These are phyloP conservation scores for Dioscorea dumetorum DNA, from an alignment of 106 monocot species.

Conservation along the genomic window DNA sequence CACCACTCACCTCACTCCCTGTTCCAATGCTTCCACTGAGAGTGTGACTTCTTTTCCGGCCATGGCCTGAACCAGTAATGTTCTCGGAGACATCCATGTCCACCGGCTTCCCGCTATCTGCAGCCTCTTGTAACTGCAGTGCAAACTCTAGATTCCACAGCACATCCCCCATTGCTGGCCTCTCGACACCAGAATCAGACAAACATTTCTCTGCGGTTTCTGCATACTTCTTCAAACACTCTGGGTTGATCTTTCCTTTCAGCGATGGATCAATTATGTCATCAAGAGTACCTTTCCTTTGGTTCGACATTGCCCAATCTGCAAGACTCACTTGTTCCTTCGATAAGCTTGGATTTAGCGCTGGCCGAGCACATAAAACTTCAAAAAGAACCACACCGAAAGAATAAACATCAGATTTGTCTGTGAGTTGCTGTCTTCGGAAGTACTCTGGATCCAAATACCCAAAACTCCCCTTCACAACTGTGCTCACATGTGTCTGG, in stretches of 20 bases:
- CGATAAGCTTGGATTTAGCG: conserved; percentile 45
- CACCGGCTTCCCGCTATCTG: conserved; percentile 13
- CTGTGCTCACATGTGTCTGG: conserved; percentile 71
- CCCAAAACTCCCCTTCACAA: conserved; percentile 89
- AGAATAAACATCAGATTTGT: conserved; percentile 84
- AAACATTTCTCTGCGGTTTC: conserved; percentile 67
- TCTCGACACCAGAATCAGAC: conserved; percentile 43
- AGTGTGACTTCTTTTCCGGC: neutral
- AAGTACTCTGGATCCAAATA: conserved; percentile 86
- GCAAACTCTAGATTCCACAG: conserved; percentile 80
- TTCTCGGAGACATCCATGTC: neutral
- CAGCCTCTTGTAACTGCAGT: conserved; percentile 38
- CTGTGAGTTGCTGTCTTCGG: conserved; percentile 67
- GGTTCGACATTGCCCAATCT: conserved; percentile 53
- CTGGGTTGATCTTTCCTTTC: conserved; percentile 40
- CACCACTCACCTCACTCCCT: conserved; percentile 18
- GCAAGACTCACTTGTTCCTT: conserved; percentile 63
- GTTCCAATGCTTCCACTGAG: neutral
- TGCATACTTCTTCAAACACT: conserved; percentile 61
- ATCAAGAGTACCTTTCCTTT: conserved; percentile 26
- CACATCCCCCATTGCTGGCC: conserved; percentile 83
- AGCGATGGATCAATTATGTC: conserved; percentile 49
- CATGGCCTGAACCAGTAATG: too few species aligned
- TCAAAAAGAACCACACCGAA: conserved; percentile 85
- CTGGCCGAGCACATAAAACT: conserved; percentile 59